Percentiles rank a stretch among this genome's conserved stretches.
Conservation (phyloP, 495 filamentous ascomycete species). For the Neurospora terricola region DNA sequence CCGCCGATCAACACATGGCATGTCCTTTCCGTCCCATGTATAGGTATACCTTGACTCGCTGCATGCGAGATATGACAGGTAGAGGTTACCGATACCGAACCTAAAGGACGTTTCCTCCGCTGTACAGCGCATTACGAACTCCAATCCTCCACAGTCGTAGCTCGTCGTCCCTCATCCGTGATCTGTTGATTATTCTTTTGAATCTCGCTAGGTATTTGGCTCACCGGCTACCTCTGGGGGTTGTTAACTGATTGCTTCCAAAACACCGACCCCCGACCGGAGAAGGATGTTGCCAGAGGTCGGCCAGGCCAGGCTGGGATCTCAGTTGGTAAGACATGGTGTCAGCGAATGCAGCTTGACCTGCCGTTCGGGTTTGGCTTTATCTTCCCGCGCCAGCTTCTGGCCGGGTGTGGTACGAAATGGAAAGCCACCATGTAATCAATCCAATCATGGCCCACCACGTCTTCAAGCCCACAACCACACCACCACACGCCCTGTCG, state of each 20-base stretch:
- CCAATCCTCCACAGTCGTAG: background rate
- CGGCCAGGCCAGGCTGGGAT: constrained; percentile 4
- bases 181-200: background rate
- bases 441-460: constrained; percentile 29
- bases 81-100: background rate
- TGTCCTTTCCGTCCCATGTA: background rate
- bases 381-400: constrained; percentile 26
- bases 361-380: constrained; percentile 26
- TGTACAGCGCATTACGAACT: background rate
- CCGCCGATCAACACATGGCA: background rate
- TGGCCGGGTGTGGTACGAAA: constrained; percentile 25
- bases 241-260: background rate
- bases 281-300: background rate
- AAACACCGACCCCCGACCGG: background rate
- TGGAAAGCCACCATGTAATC: constrained; percentile 9
- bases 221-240: background rate
- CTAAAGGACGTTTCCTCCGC: background rate
- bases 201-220: background rate
- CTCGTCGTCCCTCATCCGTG: background rate
- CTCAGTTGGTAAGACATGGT: constrained; percentile 7
- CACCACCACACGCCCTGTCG: constrained; percentile 12
- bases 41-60: background rate
- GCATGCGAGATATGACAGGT: background rate
- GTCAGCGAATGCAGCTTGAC: constrained; percentile 8
- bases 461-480: constrained; percentile 30